A percentile compares a stretch with the other conserved stretches of the same genome.
Evolutionary conservation across 306 rosid species (phyloP).

Genomic region (Medicago lupulina): DNA sequence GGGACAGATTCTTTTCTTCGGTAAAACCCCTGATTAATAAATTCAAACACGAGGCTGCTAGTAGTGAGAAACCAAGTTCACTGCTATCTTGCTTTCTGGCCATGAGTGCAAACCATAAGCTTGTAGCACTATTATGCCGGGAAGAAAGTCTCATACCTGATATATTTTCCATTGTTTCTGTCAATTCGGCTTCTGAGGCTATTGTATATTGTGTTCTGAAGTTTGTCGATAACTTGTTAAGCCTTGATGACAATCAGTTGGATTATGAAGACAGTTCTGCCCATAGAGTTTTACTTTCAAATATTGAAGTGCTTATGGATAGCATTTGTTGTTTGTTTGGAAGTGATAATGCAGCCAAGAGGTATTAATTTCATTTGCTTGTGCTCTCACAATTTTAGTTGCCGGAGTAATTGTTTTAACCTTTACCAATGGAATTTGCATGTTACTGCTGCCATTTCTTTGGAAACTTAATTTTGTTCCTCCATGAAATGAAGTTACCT

Average conservation of each 20-base stretch:
- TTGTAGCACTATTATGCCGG: constrained; percentile 60
- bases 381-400: constrained; percentile 27
- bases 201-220: constrained; percentile 71
- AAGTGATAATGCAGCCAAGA: constrained; percentile 69
- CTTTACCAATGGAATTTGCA: constrained; percentile 20
- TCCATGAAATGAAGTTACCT: constrained; percentile 21
- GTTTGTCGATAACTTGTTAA: constrained; percentile 81
- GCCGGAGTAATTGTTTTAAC: not conserved
- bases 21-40: constrained; percentile 68
- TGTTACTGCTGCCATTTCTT: constrained; percentile 9
- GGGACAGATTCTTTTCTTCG: constrained; percentile 82
- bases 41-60: constrained; percentile 85
- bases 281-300: constrained; percentile 57
- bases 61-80: constrained; percentile 93
- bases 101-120: constrained; percentile 80
- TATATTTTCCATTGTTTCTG: constrained; percentile 72
- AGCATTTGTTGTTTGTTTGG: constrained; percentile 73
- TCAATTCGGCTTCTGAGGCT: constrained; percentile 75
- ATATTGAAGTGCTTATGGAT: constrained; percentile 66
- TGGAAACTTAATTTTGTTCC: constrained; percentile 1
- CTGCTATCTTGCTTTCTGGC: constrained; percentile 88
- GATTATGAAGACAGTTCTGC: constrained; percentile 57
- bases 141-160: constrained; percentile 78
- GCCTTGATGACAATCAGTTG: constrained; percentile 68
- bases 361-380: constrained; percentile 54